These are phyloP conservation scores for Cytospora schulzeri DNA, from an alignment of 2,329 filamentous ascomycete species.

Conservation along the genomic window DNA sequence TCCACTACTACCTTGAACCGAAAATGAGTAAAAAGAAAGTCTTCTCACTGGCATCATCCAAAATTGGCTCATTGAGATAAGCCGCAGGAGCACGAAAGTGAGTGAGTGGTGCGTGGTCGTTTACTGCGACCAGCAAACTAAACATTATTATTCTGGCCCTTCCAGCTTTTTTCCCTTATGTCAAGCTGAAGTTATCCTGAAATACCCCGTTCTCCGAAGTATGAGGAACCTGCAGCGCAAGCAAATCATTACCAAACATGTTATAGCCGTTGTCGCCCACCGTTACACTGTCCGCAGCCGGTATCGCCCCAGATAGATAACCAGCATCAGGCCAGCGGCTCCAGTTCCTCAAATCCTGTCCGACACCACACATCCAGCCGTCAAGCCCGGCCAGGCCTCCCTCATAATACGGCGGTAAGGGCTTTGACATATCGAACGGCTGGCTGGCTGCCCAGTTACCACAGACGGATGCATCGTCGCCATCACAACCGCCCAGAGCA, in stretches of 20 bases:
- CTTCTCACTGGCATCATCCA: background rate
- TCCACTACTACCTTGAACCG: background rate
- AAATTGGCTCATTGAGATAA: background rate
- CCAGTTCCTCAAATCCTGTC: constrained; percentile 1
- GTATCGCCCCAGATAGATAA: constrained; percentile 4
- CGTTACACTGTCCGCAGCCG: constrained; percentile 4
- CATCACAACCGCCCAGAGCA: background rate
- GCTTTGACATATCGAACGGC: constrained; percentile 6
- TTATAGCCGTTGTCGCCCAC: background rate
- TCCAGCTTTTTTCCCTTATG: background rate
- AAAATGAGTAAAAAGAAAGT: background rate
- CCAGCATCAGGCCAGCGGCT: constrained; percentile 14
- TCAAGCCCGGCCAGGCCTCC: constrained; percentile 1
- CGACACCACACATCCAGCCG: constrained; percentile 1
- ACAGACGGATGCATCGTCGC: background rate
- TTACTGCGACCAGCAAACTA: background rate
- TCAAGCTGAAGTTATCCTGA: constrained; percentile 4
- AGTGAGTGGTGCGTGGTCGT: background rate
- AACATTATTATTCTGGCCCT: background rate
- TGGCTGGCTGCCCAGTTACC: constrained; percentile 1
- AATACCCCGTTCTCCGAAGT: constrained; percentile 1
- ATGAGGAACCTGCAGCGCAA: background rate
- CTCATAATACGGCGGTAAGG: constrained; percentile 1
- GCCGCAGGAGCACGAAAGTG: background rate
- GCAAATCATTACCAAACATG: constrained; percentile 2